These are phyloP conservation scores for Stagonosporopsis chrysanthemi DNA, from an alignment of 2,329 filamentous ascomycete genomes.

Conservation along the genomic window DNA sequence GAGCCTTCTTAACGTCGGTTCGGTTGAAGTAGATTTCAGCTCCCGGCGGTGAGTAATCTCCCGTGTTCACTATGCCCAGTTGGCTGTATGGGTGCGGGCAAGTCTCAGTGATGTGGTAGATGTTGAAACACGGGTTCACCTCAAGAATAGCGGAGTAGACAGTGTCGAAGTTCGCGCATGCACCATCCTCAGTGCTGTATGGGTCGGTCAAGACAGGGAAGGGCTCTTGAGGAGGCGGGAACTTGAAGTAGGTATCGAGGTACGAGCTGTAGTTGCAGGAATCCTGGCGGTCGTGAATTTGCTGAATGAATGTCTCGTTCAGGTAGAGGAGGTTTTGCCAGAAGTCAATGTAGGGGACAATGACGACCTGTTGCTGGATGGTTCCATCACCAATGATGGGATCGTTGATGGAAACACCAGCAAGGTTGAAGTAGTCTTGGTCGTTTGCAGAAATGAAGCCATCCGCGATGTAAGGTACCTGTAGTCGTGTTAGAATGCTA, in stretches of 20 bases:
- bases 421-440: conserved; percentile 60
- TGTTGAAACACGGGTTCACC: conserved; percentile 60
- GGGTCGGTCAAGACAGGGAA: conserved; percentile 43
- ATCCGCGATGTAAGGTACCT: conserved; percentile 65
- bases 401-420: conserved; percentile 60
- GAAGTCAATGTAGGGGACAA: conserved; percentile 49
- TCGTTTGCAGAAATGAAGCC: conserved; percentile 63
- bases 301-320: conserved; percentile 53
- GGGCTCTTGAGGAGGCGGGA: conserved; percentile 47
- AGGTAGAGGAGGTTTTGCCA: conserved; percentile 53
- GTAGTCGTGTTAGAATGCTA: background rate
- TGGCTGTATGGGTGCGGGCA: conserved; percentile 54
- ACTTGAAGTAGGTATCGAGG: conserved; percentile 47
- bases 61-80: conserved; percentile 49
- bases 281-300: conserved; percentile 43
- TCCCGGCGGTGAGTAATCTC: conserved; percentile 51
- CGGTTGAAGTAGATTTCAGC: conserved; percentile 60
- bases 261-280: conserved; percentile 36
- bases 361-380: conserved; percentile 48
- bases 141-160: conserved; percentile 50
- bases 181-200: conserved; percentile 30
- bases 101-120: conserved; percentile 56
- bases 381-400: conserved; percentile 55
- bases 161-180: conserved; percentile 52
- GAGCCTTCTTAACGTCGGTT: conserved; percentile 58